These are phyloP conservation scores for Zalaria sp. DNA, from an alignment of 2,329 filamentous ascomycete species.

Conservation along the genomic window DNA sequence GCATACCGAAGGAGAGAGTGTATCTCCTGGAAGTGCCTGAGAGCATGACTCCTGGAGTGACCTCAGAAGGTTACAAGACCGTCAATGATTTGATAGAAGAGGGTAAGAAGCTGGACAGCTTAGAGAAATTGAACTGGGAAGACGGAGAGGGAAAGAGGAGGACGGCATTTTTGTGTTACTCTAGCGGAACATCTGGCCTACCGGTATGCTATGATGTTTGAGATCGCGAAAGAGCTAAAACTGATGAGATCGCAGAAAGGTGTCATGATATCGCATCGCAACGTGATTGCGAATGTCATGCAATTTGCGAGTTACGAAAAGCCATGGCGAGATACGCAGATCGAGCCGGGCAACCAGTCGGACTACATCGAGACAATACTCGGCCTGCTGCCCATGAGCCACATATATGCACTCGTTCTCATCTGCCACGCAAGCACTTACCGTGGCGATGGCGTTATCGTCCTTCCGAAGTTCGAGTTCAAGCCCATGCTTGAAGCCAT, in stretches of 20 bases:
- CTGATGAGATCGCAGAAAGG: constrained; percentile 45
- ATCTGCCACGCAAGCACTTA: constrained; percentile 52
- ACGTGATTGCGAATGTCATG: constrained; percentile 63
- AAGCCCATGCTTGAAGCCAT: constrained; percentile 49
- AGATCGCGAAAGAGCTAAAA: not conserved
- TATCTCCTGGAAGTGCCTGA: constrained; percentile 57
- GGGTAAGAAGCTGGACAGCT: constrained; percentile 39
- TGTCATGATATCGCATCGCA: constrained; percentile 68
- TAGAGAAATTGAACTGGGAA: constrained; percentile 42
- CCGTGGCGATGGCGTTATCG: constrained; percentile 58
- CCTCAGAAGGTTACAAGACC: constrained; percentile 43
- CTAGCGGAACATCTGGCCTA: constrained; percentile 64
- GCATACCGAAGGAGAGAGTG: constrained; percentile 49
- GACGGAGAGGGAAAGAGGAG: constrained; percentile 53
- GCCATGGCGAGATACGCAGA: constrained; percentile 23
- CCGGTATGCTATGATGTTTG: constrained; percentile 38
- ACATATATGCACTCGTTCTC: constrained; percentile 67
- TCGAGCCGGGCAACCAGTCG: constrained; percentile 24
- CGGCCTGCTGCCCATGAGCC: constrained; percentile 64
- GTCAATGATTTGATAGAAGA: constrained; percentile 51
- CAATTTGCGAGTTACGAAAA: constrained; percentile 44
- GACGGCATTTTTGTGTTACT: constrained; percentile 66
- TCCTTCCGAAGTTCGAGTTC: constrained; percentile 66
- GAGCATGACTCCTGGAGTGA: constrained; percentile 32
- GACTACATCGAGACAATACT: constrained; percentile 40